Base-by-base conservation (phyloP, 1,139 yeast species). In the Yamadazyma jaroonii region DNA sequence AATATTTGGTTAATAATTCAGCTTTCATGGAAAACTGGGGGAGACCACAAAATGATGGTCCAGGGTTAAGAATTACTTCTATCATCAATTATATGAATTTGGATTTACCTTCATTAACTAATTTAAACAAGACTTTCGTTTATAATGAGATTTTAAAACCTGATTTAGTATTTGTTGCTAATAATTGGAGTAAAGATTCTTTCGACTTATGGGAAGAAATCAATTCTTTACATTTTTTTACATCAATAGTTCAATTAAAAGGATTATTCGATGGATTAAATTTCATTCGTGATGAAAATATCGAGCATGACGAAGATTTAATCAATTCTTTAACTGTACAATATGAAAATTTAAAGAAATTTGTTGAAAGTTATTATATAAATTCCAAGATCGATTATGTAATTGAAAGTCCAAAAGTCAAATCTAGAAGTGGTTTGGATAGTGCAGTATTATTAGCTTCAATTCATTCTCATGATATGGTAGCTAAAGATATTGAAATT, bases 151-250 rank as follows among this genome's bases (percentile, higher is more conserved):
- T 87, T 8, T 52, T 90, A 15, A 78, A 77, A 50, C 82, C 84
- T 2, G 97, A 92, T 61, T 73, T 90, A 50, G 62, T 68, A 34
- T 92, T 81, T 49, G 73, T 85, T 13, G 52, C 74, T 22, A 53
- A 60, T n/a, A 70, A 75, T 49, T 90, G 97, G 97, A 51, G 64
- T 9, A 55, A 62, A 17, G 59, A 63, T 3, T 84, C 89, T 11
- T 92, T 86, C 62, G 98, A 92, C 61, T 65, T 90, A 36, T 92
- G 98, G 98, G 98, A 92, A 62, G 98, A 92, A 59, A 67, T 85
- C 31, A 56, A 78, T 39, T 79, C 89, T 0, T 52, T 66, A 36
- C 97, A 90, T 59, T 81, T 88, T 48, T 90, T 86, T 59, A 89
- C 96, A 0, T 67, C 84, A 5, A 61, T 85, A 50, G 79, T 82